Base-by-base conservation (phyloP, 164 flowering plant genomes). In the Sedum album region DNA sequence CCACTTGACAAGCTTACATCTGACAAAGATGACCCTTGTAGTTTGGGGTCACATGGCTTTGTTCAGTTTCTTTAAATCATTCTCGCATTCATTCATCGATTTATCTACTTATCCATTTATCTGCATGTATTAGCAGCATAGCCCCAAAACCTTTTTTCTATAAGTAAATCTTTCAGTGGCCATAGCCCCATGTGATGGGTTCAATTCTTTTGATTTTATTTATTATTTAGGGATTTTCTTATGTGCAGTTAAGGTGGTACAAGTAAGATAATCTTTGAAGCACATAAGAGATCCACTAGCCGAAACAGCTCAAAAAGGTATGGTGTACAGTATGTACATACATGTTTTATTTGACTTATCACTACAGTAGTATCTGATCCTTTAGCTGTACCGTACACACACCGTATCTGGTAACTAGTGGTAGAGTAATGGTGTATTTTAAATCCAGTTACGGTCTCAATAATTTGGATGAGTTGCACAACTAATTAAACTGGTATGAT, bases 21-120 rank as follows among this genome's bases (percentile, higher is more conserved):
- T 55, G 61, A 55, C 61, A 55, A 26, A 8, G 61, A 18, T 26
- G 61, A 55, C 31, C 61, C 61, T 28, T 55, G 18, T 55, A 55
- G 28, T 55, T 25, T 25, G 18, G 31, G 61, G 31, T 28, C 61
- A 55, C 61, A 55, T 55, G 61, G 18, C 0, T 26, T 28, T 28
- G 61, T 17, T 55, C 31, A 25, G 61, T 55, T 25, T 28, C 17
- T 55, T 41, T 41, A 41, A 41, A n/a, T n/a, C n/a, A n/a, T n/a
- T n/a, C n/a, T n/a, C n/a, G n/a, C n/a, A n/a, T n/a, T n/a, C n/a
- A n/a, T n/a, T n/a, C n/a, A n/a, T n/a, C n/a, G n/a, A n/a, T n/a
- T n/a, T n/a, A n/a, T n/a, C n/a, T n/a, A n/a, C n/a, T n/a, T n/a
- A n/a, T n/a, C n/a, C n/a, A n/a, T n/a, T n/a, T n/a, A n/a, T n/a